Evolutionary conservation across 345 rosid genomes (phyloP), one percentile per base, ranked within the genome.

Genomic region (Citrus sinensis): DNA sequence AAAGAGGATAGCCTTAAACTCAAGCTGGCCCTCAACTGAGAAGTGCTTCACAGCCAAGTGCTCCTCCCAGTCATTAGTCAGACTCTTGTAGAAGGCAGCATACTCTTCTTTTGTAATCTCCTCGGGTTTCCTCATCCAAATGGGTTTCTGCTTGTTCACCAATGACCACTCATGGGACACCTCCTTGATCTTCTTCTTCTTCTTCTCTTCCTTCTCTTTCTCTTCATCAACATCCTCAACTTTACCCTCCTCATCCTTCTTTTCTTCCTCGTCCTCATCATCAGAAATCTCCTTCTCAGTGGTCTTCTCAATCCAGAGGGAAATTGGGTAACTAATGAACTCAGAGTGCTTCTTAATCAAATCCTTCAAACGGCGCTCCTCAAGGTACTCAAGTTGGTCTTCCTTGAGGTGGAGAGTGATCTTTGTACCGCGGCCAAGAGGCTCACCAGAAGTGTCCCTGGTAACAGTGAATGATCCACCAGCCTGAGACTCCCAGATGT

Each of bases 41-140:
- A 94, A 94, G 73, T 94, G 98, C 85, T 94, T 94, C 42, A 94
- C 98, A 40, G 89, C 88, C 85, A 94, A 83, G 68, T 94, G 97
- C 87, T 94, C 98, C 69, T 94, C 98, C 98, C 98, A 94, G 37
- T 94, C 98, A 51, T 94, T 94, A 76, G 97, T 92, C 17, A 94
- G 82, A 81, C 98, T 94, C 91, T 94, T 94, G 91, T 94, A 92
- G 85, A 94, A 94, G 27, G 97, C 97, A 78, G 97, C 86, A 77
- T 94, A 94, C 32, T 94, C 98, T 72, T 94, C 98, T 90, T 94
- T 94, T 4, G 74, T 82, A 77, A 94, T 94, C 78, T 94, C 98
- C 85, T 94, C 98, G 0, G 98, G 91, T 78, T 94, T 94, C 90
- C 97, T 92, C 98, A 94, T 91, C 98, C 97, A 94, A 46, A 94